A percentile compares a stretch with the other conserved stretches of the same genome.
Evolutionary conservation across 352 stramenopile genomes (phyloP).

Genomic region (Phytophthora constricta): DNA sequence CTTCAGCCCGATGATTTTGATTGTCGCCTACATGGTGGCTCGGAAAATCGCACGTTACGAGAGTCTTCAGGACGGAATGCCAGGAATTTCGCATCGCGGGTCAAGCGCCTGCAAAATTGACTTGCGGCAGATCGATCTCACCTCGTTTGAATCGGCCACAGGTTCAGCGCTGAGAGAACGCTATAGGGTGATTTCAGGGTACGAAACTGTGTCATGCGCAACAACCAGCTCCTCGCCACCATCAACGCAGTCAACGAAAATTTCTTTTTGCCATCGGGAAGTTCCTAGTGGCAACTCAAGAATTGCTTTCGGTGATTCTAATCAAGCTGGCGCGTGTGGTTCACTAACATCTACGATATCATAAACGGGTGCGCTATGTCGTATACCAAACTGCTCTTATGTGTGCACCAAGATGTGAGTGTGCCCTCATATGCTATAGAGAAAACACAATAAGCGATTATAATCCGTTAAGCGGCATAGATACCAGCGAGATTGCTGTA

Average conservation of each 20-base stretch:
- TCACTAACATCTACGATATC: constrained; percentile 50
- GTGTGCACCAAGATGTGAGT: too few species aligned
- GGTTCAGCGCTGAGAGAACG: constrained; percentile 31
- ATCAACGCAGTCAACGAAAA: constrained; percentile 52
- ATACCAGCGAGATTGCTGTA: too few species aligned
- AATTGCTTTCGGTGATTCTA: constrained; percentile 41
- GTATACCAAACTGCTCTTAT: constrained; percentile 39
- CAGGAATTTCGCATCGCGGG: not conserved
- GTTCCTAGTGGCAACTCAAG: constrained; percentile 43
- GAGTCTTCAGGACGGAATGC: not conserved
- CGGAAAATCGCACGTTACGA: constrained; percentile 26
- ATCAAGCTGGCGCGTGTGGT: constrained; percentile 49
- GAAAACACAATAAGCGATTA: too few species aligned
- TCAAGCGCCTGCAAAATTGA: constrained; percentile 15
- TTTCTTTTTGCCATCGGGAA: constrained; percentile 52
- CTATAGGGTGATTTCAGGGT: constrained; percentile 31
- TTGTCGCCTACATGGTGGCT: constrained; percentile 30
- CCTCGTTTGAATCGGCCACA: constrained; percentile 36
- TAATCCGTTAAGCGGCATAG: too few species aligned
- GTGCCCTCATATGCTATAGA: too few species aligned
- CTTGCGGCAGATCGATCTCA: constrained; percentile 26
- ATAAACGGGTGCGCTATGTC: constrained; percentile 33
- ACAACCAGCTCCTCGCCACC: constrained; percentile 40
- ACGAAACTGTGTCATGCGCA: constrained; percentile 38
- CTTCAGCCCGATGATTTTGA: constrained; percentile 33